These are phyloP conservation scores for Lactarius evosmus DNA, from an alignment of 768 basidiomycete genomes.

Conservation along the genomic window DNA sequence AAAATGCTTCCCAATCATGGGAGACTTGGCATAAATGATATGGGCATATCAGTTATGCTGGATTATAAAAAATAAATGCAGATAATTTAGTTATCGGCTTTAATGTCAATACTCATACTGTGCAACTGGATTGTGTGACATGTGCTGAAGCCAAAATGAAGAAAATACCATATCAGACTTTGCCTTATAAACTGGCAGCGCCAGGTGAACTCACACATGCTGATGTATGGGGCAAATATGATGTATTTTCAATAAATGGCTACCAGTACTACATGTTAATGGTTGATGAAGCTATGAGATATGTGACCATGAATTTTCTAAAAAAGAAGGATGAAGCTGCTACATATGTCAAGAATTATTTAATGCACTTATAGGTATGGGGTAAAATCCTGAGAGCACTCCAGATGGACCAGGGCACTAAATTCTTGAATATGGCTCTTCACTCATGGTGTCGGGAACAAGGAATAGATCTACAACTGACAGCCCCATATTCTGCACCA, in stretches of 20 bases:
- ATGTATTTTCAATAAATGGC: rapidly evolving
- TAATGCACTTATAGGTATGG: rapidly evolving
- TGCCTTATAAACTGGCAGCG: rapidly evolving
- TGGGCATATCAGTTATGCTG: neutral
- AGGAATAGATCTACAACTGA: neutral
- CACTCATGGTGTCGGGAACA: neutral
- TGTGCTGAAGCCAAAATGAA: neutral
- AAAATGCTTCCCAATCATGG: too few relatives aligned
- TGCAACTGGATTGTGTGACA: too few relatives aligned
- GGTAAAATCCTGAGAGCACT: neutral
- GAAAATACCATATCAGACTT: too few relatives aligned
- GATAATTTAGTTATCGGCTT: neutral
- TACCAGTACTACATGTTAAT: neutral
- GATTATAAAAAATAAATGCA: neutral
- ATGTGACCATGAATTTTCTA: neutral
- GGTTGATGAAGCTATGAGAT: neutral
- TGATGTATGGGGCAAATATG: neutral
- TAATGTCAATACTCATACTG: too few relatives aligned
- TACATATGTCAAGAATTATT: neutral
- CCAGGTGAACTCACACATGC: neutral
- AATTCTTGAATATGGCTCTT: neutral
- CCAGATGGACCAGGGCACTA: rapidly evolving
- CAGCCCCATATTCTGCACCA: neutral
- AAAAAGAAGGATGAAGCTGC: neutral
- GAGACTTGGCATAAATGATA: neutral